phyloP scores from a whole-genome alignment of 108 stramenopile species.

The Skeletonema tropicum region DNA sequence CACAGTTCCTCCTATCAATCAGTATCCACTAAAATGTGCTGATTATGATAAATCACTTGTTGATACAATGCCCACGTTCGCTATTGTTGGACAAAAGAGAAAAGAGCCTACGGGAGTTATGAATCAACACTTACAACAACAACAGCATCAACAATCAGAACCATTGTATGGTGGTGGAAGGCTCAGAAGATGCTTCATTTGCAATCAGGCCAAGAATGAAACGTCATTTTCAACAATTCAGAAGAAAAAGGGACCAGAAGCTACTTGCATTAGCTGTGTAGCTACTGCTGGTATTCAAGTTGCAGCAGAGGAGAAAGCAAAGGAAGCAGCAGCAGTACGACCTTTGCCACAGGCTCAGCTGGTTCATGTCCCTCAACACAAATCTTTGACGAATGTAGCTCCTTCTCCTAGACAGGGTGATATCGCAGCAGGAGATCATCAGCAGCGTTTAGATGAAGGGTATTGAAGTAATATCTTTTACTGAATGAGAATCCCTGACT shows the following conservation, averaged over 20 bases:
- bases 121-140: background rate
- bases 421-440: background rate
- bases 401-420: background rate
- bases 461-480: background rate
- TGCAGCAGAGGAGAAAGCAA: conserved; percentile 9
- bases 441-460: background rate
- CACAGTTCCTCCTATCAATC: conserved; percentile 6
- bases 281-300: conserved; percentile 9
- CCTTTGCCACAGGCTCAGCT: background rate
- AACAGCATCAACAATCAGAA: background rate
- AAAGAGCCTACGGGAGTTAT: background rate
- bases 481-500: background rate
- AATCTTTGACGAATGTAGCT: background rate
- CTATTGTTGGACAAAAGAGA: background rate
- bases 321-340: background rate
- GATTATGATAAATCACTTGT: background rate
- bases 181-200: conserved; percentile 6
- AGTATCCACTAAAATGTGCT: conserved; percentile 2
- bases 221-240: conserved; percentile 11
- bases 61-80: background rate
- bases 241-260: conserved; percentile 12
- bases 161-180: background rate
- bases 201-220: conserved; percentile 8
- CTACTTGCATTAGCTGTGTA: conserved; percentile 27
- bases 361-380: background rate